A percentile compares a stretch with the other conserved stretches of the same genome.
These are phyloP conservation scores for Prunus dulcis DNA, from an alignment of 306 rosid species.

Conservation along the genomic window DNA sequence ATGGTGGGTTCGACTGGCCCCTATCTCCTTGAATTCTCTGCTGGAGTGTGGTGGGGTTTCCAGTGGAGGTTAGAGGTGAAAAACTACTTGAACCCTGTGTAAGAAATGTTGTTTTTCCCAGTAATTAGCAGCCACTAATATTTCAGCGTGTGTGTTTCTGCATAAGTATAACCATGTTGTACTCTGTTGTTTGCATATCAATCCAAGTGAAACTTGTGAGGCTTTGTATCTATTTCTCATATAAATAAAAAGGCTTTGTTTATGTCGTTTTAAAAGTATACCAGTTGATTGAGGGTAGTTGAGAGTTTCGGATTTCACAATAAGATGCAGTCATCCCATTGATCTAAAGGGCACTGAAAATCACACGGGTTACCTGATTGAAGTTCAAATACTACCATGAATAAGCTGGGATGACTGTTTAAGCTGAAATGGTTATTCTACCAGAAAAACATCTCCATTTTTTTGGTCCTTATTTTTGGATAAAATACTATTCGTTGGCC, in stretches of 20 bases:
- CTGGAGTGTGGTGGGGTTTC: not conserved
- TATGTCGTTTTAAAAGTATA: too few relatives aligned
- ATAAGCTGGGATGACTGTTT: too few relatives aligned
- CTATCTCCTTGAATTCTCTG: not conserved
- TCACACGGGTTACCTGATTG: too few relatives aligned
- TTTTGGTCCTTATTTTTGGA: too few relatives aligned
- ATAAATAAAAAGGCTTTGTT: not conserved
- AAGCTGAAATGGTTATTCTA: too few relatives aligned
- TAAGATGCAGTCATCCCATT: too few relatives aligned
- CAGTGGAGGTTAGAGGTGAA: not conserved
- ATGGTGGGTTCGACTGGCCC: slow-evolving; percentile 9
- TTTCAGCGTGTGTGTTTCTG: not conserved
- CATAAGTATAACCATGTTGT: not conserved
- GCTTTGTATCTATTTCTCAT: not conserved
- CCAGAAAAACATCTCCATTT: too few relatives aligned
- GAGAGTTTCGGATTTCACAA: too few relatives aligned
- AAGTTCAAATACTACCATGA: too few relatives aligned
- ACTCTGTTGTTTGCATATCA: not conserved
- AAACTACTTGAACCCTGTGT: not conserved
- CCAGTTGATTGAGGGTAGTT: too few relatives aligned
- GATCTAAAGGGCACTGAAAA: too few relatives aligned
- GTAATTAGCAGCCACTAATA: not conserved
- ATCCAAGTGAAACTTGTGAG: not conserved
- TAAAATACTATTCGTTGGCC: too few relatives aligned
- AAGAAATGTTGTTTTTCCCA: not conserved